Evolutionary conservation across 1,284 basidiomycete species (phyloP).

Genomic region (Rhodotorula sp.): DNA sequence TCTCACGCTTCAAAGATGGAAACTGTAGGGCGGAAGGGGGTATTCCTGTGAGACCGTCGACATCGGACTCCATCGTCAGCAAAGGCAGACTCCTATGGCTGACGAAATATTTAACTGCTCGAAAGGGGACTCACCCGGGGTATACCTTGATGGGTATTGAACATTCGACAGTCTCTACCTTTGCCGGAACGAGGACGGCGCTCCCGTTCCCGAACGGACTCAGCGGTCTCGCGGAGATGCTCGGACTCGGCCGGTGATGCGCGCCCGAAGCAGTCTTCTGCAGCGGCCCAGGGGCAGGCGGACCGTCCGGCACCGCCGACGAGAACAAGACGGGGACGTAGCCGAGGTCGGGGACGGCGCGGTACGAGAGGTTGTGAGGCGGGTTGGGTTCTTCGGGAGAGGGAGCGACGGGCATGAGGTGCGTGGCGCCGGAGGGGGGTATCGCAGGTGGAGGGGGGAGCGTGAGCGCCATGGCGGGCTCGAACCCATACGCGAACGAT

Average conservation of each 20-base stretch:
- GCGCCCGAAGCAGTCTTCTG: constrained; percentile 35
- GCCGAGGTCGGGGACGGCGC: constrained; percentile 45
- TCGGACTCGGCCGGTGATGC: constrained; percentile 19
- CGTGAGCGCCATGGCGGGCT: constrained; percentile 39
- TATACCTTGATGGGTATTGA: constrained; percentile 83
- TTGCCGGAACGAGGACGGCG: constrained; percentile 59
- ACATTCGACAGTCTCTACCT: constrained; percentile 80
- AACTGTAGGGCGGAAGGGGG: constrained; percentile 69
- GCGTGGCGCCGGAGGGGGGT: constrained; percentile 41
- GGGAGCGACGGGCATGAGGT: constrained; percentile 42
- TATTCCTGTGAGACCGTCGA: constrained; percentile 65
- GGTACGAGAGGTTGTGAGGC: constrained; percentile 33
- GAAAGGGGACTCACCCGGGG: constrained; percentile 55
- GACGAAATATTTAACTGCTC: neutral
- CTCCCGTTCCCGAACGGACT: constrained; percentile 25
- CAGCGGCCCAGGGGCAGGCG: constrained; percentile 33
- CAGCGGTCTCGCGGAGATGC: neutral
- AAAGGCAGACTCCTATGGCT: neutral
- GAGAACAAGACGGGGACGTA: constrained; percentile 44
- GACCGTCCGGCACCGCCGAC: constrained; percentile 19
- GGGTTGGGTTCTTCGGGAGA: constrained; percentile 4
- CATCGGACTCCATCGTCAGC: neutral
- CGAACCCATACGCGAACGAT: constrained; percentile 44
- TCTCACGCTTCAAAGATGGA: constrained; percentile 24
- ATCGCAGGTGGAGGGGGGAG: constrained; percentile 36